phyloP scores from a whole-genome alignment of 2,329 filamentous ascomycete species.

The Colletotrichum brevisporum region DNA sequence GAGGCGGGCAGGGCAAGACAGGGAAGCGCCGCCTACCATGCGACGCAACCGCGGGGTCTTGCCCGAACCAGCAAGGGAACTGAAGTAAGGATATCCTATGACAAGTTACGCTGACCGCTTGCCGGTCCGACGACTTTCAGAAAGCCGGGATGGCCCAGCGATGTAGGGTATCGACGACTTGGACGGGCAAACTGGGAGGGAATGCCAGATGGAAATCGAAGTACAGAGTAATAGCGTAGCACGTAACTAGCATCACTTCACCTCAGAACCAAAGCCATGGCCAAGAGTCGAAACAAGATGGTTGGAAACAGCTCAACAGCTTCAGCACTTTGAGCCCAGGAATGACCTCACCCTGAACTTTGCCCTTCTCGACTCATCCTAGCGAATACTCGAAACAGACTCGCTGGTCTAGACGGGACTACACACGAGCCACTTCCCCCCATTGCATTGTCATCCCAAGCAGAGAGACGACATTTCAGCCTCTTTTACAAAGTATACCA shows the following conservation, averaged over 20 bases:
- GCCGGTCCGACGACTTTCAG: slow-evolving; percentile 5
- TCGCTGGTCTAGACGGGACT: slow-evolving; percentile 24
- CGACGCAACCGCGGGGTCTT: slow-evolving; percentile 16
- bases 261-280: background rate
- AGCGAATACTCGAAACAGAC: background rate
- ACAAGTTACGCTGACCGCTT: slow-evolving; percentile 2
- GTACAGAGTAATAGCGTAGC: background rate
- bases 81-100: slow-evolving; percentile 14
- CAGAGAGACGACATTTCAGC: slow-evolving; percentile 16
- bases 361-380: slow-evolving; percentile 17
- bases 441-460: slow-evolving; percentile 25
- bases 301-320: no score
- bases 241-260: slow-evolving; percentile 18
- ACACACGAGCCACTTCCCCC: slow-evolving; percentile 32
- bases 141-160: slow-evolving; percentile 34
- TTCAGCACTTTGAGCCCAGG: no score
- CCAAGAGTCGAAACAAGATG: slow-evolving; percentile 12
- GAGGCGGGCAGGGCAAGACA: background rate
- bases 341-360: no score
- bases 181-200: slow-evolving; percentile 12
- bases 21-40: background rate
- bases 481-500: slow-evolving; percentile 4
- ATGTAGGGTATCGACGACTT: slow-evolving; percentile 26
- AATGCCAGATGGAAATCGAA: slow-evolving; percentile 15
- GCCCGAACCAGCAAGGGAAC: slow-evolving; percentile 7